These are phyloP conservation scores for Basipetospora chlamydospora DNA, from an alignment of 2,329 filamentous ascomycete species.

Conservation along the genomic window DNA sequence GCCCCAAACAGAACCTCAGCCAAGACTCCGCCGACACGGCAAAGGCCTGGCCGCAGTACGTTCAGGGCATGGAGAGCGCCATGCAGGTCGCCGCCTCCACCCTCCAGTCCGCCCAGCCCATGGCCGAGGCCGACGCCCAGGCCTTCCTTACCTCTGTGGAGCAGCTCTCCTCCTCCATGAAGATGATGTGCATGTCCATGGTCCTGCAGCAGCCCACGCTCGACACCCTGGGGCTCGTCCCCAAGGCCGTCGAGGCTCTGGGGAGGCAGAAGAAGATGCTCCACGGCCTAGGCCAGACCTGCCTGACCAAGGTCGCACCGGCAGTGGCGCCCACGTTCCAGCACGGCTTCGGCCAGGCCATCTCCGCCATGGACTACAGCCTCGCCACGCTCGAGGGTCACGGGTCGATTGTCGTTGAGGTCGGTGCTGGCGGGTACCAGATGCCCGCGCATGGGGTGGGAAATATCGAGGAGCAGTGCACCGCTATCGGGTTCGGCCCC, in stretches of 20 bases:
- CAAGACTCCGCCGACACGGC: conserved; percentile 1
- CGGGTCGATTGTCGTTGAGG: background rate
- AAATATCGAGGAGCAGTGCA: conserved; percentile 2
- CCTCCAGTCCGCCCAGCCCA: conserved; percentile 1
- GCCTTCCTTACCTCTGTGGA: conserved; percentile 1
- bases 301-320: background rate
- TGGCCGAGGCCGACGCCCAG: background rate
- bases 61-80: conserved; percentile 1
- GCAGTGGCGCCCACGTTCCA: background rate
- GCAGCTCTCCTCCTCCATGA: conserved; percentile 1
- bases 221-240: background rate
- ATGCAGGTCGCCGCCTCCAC: background rate
- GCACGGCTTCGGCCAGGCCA: conserved; percentile 1
- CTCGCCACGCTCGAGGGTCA: background rate
- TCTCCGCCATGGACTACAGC: conserved; percentile 1
- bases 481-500: background rate
- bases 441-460: background rate
- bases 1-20: background rate
- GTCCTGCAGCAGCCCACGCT: conserved; percentile 3
- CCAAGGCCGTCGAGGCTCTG: background rate
- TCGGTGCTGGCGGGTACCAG: background rate
- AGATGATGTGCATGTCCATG: conserved; percentile 3
- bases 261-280: background rate
- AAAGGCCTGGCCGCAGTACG: background rate
- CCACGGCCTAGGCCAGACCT: background rate